These are phyloP conservation scores for Neofusicoccum sp. DNA, from an alignment of 2,329 filamentous ascomycete genomes.

Conservation along the genomic window DNA sequence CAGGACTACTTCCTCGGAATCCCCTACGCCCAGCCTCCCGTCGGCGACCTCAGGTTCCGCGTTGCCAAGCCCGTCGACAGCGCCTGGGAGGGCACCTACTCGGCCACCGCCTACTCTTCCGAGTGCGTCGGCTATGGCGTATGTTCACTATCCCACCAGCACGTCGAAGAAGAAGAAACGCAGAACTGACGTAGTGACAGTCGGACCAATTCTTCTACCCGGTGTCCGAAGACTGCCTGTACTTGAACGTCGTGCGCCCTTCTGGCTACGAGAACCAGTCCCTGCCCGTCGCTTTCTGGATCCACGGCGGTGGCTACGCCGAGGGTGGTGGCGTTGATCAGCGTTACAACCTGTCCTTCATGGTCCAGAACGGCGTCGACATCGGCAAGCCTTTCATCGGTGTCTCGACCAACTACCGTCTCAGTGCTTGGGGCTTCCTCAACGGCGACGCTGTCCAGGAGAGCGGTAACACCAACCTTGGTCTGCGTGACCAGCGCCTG, in stretches of 20 bases:
- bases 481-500: conserved; percentile 46
- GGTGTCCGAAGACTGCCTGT: conserved; percentile 61
- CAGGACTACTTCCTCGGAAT: conserved; percentile 55
- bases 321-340: conserved; percentile 47
- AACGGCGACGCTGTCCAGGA: conserved; percentile 55
- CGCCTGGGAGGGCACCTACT: conserved; percentile 42
- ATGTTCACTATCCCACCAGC: not conserved
- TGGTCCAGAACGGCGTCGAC: conserved; percentile 52
- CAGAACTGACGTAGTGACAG: not conserved
- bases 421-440: conserved; percentile 71
- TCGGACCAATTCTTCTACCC: conserved; percentile 25
- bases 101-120: conserved; percentile 46
- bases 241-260: conserved; percentile 63
- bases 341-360: conserved; percentile 65
- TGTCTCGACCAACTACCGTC: conserved; percentile 48
- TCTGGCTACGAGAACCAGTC: conserved; percentile 45
- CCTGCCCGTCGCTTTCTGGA: conserved; percentile 64
- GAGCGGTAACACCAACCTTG: conserved; percentile 54
- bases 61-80: conserved; percentile 53
- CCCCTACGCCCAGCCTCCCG: conserved; percentile 60
- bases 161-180: not conserved
- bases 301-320: conserved; percentile 54
- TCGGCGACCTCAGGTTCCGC: conserved; percentile 57
- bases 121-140: conserved; percentile 46
- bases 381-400: conserved; percentile 40